These are phyloP conservation scores for Leccinum variicolor DNA, from an alignment of 768 basidiomycete genomes.

Conservation along the genomic window DNA sequence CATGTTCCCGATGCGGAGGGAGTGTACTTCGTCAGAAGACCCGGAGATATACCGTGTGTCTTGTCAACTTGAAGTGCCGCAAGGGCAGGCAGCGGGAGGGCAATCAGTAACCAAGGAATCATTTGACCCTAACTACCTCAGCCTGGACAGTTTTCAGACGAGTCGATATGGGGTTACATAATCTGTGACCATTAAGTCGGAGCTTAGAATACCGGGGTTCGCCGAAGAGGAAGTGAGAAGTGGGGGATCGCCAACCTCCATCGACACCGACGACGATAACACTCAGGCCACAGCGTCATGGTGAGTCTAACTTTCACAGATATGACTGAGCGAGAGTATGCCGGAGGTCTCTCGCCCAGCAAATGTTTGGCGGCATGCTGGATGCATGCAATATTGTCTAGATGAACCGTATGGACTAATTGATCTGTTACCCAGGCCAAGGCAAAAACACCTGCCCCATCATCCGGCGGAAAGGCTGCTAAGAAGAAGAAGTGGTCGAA, in stretches of 20 bases:
- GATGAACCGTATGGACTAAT: slow-evolving; percentile 16
- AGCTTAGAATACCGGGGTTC: slow-evolving; percentile 18
- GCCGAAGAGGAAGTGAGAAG: slow-evolving; percentile 7
- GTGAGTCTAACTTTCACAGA: slow-evolving; percentile 20
- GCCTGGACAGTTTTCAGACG: neutral
- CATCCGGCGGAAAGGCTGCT: slow-evolving; percentile 79
- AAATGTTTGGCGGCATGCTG: slow-evolving; percentile 15
- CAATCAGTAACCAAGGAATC: slow-evolving; percentile 48
- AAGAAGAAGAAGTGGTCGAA: slow-evolving; percentile 99
- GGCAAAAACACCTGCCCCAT: slow-evolving; percentile 64
- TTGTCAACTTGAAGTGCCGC: slow-evolving; percentile 45
- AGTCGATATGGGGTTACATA: slow-evolving; percentile 21
- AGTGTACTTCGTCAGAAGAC: slow-evolving; percentile 52
- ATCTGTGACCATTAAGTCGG: slow-evolving; percentile 15
- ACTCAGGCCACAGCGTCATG: slow-evolving; percentile 26
- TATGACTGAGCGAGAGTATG: neutral
- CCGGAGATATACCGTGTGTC: slow-evolving; percentile 56
- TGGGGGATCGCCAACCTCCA: neutral
- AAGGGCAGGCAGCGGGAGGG: slow-evolving; percentile 38
- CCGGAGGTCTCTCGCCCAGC: neutral
- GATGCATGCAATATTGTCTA: slow-evolving; percentile 16
- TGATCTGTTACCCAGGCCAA: slow-evolving; percentile 55
- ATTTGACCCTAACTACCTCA: slow-evolving; percentile 26
- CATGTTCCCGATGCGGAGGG: slow-evolving; percentile 54
- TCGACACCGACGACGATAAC: slow-evolving; percentile 26